Base-by-base conservation (phyloP, 805 yeast genomes). In the Naumovozyma dairenensis region DNA sequence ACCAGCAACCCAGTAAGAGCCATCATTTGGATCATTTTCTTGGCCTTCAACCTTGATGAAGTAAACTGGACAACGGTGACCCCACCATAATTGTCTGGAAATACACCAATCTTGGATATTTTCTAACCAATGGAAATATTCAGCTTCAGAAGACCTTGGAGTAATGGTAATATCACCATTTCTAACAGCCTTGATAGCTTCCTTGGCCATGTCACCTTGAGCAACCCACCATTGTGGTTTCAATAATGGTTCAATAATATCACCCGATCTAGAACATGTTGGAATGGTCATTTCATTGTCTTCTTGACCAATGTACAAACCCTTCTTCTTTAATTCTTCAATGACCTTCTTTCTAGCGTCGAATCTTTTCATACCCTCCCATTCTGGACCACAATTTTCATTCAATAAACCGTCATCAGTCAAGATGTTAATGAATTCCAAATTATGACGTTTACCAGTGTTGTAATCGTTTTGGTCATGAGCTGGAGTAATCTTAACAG, bases 221-320 rank as follows among this genome's bases (percentile, higher is more conserved):
- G 83, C 66, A 45, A 92, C 96, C 96, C 96, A 92, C 98, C 98
- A 92, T 68, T 92, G 98, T 41, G 98, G 98, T 67, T 92, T 92
- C 65, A 92, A 71, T 54, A 84, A 68, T 34, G 98, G 98, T 68
- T 92, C 98, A 53, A 92, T 87, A 44, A 92, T 69, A 63, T 92
- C 98, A 46, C 96, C 96, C 19, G 96, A 85, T 74, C 96, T 81
- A 27, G 92, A 83, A 66, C 98, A 92, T 34, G 73, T 63, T 47
- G 98, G 98, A 42, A 92, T 76, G 16, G 86, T 72, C 98, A 92
- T 92, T 62, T 92, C 94, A 57, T 92, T 89, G 59, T 86, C 96
- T 59, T 78, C 70, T 63, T 86, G 95, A 39, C 76, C 96, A 41
- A 84, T 71, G 49, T 64, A 80, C 45, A 87, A 71, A 21, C 83